Percentiles rank a stretch among this genome's conserved stretches.
These are phyloP conservation scores for Gymnopus androsaceus DNA, from an alignment of 1,284 basidiomycete genomes.

Conservation along the genomic window DNA sequence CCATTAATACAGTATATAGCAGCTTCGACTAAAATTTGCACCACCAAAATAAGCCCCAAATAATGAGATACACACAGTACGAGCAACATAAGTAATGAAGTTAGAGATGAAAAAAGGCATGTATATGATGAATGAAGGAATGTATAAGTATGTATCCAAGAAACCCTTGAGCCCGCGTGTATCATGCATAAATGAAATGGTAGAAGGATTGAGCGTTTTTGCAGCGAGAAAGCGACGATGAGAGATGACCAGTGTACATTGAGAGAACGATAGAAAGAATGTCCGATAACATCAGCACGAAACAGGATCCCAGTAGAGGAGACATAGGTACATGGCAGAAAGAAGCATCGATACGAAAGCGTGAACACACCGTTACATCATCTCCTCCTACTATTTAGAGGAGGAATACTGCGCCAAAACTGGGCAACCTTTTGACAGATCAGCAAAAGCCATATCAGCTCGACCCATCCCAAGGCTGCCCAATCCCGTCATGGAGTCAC, in stretches of 20 bases:
- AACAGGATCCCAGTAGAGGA: background rate
- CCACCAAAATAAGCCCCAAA: no score
- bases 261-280: background rate
- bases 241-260: constrained; percentile 1
- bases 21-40: no score
- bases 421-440: constrained; percentile 63
- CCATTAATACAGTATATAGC: no score
- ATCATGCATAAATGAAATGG: no score
- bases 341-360: background rate
- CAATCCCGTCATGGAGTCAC: constrained; percentile 49
- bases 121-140: no score
- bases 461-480: constrained; percentile 56
- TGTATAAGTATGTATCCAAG: no score
- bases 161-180: no score
- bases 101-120: no score
- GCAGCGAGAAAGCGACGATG: no score
- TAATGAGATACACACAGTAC: no score
- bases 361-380: background rate
- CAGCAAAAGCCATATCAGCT: constrained; percentile 43
- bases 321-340: background rate
- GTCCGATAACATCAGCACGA: background rate
- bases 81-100: no score
- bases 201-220: no score
- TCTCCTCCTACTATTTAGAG: background rate
- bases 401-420: constrained; percentile 22